Evolutionary conservation across 2,329 filamentous ascomycete genomes (phyloP), one percentile per base, ranked within the genome.

Genomic region (Exophiala alcalophila): DNA sequence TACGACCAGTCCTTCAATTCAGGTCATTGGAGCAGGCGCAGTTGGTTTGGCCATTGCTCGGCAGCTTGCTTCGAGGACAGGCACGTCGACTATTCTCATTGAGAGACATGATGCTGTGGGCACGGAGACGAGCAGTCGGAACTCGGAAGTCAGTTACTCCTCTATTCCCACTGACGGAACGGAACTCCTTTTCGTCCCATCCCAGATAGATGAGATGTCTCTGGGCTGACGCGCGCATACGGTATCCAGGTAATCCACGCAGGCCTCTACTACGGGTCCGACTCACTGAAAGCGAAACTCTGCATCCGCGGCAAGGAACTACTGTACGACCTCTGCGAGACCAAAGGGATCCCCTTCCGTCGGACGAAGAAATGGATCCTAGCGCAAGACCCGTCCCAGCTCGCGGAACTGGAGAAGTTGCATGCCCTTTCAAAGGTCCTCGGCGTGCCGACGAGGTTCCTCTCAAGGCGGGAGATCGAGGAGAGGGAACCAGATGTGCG

Each of bases 281-380:
- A 69, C 27, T 83, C 81, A 1, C 78, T 96, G 39, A 98, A 98
- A 68, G 88, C 90, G 1, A 68, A 69, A 11, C 78, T 98, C 9
- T 98, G 92, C 67, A 73, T 96, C 52, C 70, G 72, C 21, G 92
- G 92, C 47, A 83, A 83, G 55, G 62, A 82, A 21, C 72, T 88
- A 62, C 72, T 97, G 46, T 98, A 98, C 66, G 74, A 72, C 3
- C 78, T 94, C 28, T 96, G 91, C 69, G 65, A 69, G 4, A 68
- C 68, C 43, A 71, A 86, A 57, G 65, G 66, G 44, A 84, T 98
- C 36, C 79, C 80, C 0, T 77, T 92, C 66, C 74, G 74, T 40
- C 83, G 83, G 61, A 85, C 81, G 16, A 89, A 89, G 47, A 97
- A 96, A 70, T 96, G 91, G 90, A 85, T 97, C 57, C 86, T 97